Base-by-base conservation (phyloP, 2,329 filamentous ascomycete species). In the Phaeophleospora eucalypticola region DNA sequence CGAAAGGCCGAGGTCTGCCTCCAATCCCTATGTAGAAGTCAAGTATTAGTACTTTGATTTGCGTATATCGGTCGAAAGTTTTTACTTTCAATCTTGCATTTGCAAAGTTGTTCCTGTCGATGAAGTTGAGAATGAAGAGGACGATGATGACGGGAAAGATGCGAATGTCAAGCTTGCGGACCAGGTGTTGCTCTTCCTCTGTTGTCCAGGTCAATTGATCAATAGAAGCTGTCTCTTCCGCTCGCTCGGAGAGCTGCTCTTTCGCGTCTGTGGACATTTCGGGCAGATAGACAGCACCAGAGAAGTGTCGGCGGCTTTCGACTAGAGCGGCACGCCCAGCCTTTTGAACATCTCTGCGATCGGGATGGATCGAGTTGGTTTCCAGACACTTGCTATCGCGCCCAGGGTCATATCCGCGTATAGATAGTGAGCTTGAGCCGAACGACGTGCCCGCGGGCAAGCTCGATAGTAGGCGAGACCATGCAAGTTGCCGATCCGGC, bases 101-200 rank as follows among this genome's bases (percentile, higher is more conserved):
- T 7, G 44, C 44, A 19, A 46, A 46, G 16, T 61, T 60, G 44
- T 61, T 60, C 46, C 58, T 56, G 24, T 60, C 57, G 20, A 47
- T 52, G 47, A 61, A 61, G 45, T 60, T 60, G 52, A 61, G 54
- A 36, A 61, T 53, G 24, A 52, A 56, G 7, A 52, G 45, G 8
- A 59, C 43, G 18, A 58, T 51, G 19, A 61, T 45, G 9, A 38
- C 21, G 14, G 49, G 49, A 18, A 52, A 52, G 35, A 52, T 44
- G 6, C 49, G 41, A 21, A 49, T 17, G 29, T 52, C 49, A 12
- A 52, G 49, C 29, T 49, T 49, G 24, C 46, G 45, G n/a, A 52
- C 46, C 2, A 52, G 46, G 4, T 32, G 16, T 21, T 27, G 27
- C 19, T 51, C 49, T 33, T 51, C 45, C 27, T 44, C 34, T 6